A percentile compares a stretch with the other conserved stretches of the same genome.
Conservation (phyloP, 106 monocot species). For the Allium cepa region DNA sequence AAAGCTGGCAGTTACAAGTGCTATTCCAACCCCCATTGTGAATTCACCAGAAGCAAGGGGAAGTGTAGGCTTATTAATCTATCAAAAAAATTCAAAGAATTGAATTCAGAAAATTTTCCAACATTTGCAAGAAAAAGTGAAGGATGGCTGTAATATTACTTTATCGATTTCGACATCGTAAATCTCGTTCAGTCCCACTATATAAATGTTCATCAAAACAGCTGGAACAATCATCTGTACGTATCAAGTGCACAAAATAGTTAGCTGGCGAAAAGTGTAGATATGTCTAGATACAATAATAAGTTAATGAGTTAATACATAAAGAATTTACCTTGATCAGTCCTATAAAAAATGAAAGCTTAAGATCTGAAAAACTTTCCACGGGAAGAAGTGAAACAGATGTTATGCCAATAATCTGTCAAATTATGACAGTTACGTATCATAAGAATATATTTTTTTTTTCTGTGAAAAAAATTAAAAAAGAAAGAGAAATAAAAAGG, state of each 20-base stretch:
- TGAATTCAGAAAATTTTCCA: neutral
- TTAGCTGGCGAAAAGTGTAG: neutral
- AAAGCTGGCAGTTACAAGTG: neutral
- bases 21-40: neutral
- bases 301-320: neutral
- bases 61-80: constrained; percentile 42
- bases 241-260: too few species aligned
- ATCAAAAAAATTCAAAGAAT: neutral
- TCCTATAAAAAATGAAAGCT: constrained; percentile 17
- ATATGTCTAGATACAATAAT: neutral
- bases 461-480: neutral
- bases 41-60: constrained; percentile 5
- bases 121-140: neutral
- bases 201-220: constrained; percentile 44
- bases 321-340: constrained; percentile 17
- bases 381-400: constrained; percentile 38
- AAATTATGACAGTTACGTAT: neutral
- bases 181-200: constrained; percentile 46
- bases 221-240: constrained; percentile 36
- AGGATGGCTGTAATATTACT: constrained; percentile 3
- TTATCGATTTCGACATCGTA: constrained; percentile 58
- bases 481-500: neutral
- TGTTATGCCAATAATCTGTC: constrained; percentile 27
- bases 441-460: neutral
- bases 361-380: constrained; percentile 18